A percentile compares a stretch with the other conserved stretches of the same genome.
Evolutionary conservation across 2,329 filamentous ascomycete genomes (phyloP).

Genomic region (Tolypocladium ovalisporum): DNA sequence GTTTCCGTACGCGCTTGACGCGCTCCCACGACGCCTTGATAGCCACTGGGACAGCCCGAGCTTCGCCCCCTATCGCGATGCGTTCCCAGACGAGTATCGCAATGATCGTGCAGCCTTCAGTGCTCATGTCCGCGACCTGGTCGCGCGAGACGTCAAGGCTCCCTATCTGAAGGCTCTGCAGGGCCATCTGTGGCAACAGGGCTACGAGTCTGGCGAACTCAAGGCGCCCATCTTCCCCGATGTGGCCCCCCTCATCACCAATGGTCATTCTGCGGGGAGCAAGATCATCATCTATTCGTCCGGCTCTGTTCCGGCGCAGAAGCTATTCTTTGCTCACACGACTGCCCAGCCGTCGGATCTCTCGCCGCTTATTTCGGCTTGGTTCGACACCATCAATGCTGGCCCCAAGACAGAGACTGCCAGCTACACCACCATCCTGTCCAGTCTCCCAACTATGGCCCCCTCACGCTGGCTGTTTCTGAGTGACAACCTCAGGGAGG

Average conservation of each 20-base stretch:
- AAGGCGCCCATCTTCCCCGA: conserved; percentile 66
- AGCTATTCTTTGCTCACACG: conserved; percentile 64
- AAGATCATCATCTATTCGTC: conserved; percentile 71
- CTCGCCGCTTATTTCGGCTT: conserved; percentile 47
- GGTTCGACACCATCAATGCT: conserved; percentile 74
- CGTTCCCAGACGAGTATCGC: conserved; percentile 57
- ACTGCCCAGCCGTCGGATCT: conserved; percentile 48
- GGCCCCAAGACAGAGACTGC: conserved; percentile 57
- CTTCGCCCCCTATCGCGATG: conserved; percentile 58
- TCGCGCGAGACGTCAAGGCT: conserved; percentile 61
- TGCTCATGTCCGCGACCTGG: conserved; percentile 59
- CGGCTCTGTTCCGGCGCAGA: conserved; percentile 70
- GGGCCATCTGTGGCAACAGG: conserved; percentile 66
- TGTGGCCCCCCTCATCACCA: conserved; percentile 50
- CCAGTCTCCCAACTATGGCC: conserved; percentile 27
- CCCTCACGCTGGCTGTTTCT: conserved; percentile 59
- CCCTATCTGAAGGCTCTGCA: conserved; percentile 71
- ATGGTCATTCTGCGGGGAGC: conserved; percentile 45
- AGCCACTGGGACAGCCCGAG: conserved; percentile 54
- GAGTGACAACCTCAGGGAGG: conserved; percentile 67
- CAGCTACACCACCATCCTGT: conserved; percentile 59
- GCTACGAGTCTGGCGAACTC: conserved; percentile 60
- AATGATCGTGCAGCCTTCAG: conserved; percentile 47
- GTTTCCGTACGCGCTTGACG: conserved; percentile 68
- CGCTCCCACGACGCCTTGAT: conserved; percentile 52